phyloP scores from a whole-genome alignment of 164 flowering plant species.

The Amborella trichopoda region DNA sequence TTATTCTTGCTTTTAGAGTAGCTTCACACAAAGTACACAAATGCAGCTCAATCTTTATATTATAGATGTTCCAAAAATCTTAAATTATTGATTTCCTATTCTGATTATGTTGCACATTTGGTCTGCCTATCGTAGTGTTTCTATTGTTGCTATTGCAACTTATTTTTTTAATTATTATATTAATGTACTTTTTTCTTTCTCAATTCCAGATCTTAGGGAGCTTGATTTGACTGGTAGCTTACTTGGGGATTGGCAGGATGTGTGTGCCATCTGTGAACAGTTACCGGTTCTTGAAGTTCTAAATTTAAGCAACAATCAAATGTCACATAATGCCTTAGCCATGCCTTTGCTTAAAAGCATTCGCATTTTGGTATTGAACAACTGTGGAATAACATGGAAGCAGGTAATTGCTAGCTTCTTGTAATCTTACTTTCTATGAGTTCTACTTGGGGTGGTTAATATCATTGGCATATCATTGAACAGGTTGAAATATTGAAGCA shows the following conservation, averaged over 20 bases:
- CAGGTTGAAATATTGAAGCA: slow-evolving; percentile 71
- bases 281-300: slow-evolving; percentile 54
- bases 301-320: slow-evolving; percentile 47
- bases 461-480: slow-evolving; percentile 2
- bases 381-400: slow-evolving; percentile 60
- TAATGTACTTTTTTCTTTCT: slow-evolving; percentile 5
- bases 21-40: no score
- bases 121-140: no score
- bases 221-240: slow-evolving; percentile 93
- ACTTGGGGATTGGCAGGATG: slow-evolving; percentile 78
- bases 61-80: no score
- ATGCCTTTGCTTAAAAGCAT: slow-evolving; percentile 40
- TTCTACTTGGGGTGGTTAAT: background rate
- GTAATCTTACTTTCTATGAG: background rate
- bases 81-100: no score
- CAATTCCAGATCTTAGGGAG: slow-evolving; percentile 72
- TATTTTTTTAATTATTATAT: background rate
- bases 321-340: slow-evolving; percentile 31
- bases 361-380: slow-evolving; percentile 59
- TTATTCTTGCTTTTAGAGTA: no score
- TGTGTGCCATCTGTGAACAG: slow-evolving; percentile 51
- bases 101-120: no score
- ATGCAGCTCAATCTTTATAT: no score
- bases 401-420: slow-evolving; percentile 32
- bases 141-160: no score